Base-by-base conservation (phyloP, 1,284 basidiomycete species). In the Puccinia sorghi region DNA sequence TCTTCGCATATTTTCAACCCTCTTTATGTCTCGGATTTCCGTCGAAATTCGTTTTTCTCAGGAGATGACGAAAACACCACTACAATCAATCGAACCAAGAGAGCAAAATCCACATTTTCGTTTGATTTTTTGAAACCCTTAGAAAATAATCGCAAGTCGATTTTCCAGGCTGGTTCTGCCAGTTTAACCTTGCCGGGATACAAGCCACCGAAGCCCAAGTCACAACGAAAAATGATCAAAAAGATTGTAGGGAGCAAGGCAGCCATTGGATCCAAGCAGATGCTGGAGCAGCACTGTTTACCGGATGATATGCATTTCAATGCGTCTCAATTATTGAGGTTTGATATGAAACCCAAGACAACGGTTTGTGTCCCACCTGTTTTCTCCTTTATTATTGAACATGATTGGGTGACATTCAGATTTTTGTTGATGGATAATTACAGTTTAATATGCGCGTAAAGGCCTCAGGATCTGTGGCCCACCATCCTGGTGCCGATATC, bases 271-370 rank as follows among this genome's bases (percentile, higher is more conserved):
- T 72, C 84, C 43, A 80, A 84, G 27, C 37, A 84, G 37, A 88
- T 86, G 84, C 90, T 88, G 57, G 90, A 92, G 79, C 89, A 93
- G 79, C 91, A 93, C 83, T 88, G 90, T 9, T 87, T 99, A 69
- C 96, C 96, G 0, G 94, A 97, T 82, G 96, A 99, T 84, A 97
- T 96, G 90, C 96, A 98, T 85, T 99, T 99, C 84, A 92, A 91
- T 72, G 93, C 91, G 83, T 88, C 90, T 81, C 92, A 96, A 82
- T 88, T 99, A 8, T 88, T 99, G 52, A 90, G 93, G 3, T 85
- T 99, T 56, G 98, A 98, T 87, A 86, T 97, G 83, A 99, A 99
- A 85, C 96, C 94, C 48, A 93, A 93, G 84, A 97, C 95, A 83
- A 90, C 90, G 79, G 93, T 95, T 84, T 80, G 89, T 86, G 8